Percentiles rank a stretch among this genome's conserved stretches.
Evolutionary conservation across 352 stramenopile genomes (phyloP).

Genomic region (Phytophthora chlamydospora): DNA sequence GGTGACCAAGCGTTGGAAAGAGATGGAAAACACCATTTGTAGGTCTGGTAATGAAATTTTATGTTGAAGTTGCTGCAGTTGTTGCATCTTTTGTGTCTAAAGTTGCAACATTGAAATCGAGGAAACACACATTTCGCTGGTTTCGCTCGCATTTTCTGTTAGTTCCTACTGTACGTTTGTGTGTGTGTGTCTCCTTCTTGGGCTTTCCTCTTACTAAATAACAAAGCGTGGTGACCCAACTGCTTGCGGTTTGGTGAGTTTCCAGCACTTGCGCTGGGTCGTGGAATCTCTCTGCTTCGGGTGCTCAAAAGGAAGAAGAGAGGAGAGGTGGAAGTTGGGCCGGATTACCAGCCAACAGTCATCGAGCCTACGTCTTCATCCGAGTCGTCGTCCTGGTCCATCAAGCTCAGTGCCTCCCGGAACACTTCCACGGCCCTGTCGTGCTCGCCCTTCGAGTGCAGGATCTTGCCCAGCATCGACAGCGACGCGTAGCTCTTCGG

Average conservation of each 20-base stretch:
- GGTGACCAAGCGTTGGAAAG: conserved; percentile 12
- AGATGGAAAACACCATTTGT: too few species aligned
- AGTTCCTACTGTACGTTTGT: conserved; percentile 40
- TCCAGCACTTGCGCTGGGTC: conserved; percentile 33
- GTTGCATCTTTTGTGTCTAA: too few species aligned
- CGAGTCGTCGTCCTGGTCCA: conserved; percentile 71
- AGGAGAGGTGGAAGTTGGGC: background rate
- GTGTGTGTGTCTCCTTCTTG: conserved; percentile 25
- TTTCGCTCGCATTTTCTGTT: conserved; percentile 35
- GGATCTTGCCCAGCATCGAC: conserved; percentile 83
- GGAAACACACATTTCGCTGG: conserved; percentile 8
- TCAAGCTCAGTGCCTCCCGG: conserved; percentile 72
- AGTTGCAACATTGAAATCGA: background rate
- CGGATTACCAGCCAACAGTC: conserved; percentile 74
- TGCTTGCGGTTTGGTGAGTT: conserved; percentile 7
- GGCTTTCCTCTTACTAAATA: conserved; percentile 42
- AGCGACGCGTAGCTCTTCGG: conserved; percentile 68
- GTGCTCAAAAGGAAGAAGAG: conserved; percentile 15
- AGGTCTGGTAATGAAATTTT: too few species aligned
- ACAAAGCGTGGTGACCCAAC: conserved; percentile 29
- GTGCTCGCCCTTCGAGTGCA: conserved; percentile 81
- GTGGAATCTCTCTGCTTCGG: conserved; percentile 12
- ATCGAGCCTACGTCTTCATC: conserved; percentile 81
- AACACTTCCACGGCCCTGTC: conserved; percentile 81
- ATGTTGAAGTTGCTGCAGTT: background rate